These are phyloP conservation scores for Phyllostachys edulis DNA, from an alignment of 176 grass and related monocot genomes.

Conservation along the genomic window DNA sequence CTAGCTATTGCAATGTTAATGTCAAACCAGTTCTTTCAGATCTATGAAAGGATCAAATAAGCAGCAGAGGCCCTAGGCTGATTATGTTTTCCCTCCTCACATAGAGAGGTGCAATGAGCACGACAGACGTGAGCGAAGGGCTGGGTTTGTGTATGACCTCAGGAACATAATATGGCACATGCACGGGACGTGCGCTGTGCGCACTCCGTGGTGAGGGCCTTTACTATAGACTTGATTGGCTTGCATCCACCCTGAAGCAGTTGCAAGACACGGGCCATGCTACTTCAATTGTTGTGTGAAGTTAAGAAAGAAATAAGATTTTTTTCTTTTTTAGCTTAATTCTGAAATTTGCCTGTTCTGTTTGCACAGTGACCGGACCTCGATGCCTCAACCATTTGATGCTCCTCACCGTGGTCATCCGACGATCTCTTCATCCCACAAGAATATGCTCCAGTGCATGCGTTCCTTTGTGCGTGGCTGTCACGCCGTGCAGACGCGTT, in stretches of 20 bases:
- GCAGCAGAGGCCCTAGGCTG: background rate
- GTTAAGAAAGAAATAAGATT: too few species aligned
- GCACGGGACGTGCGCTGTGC: constrained; percentile 79
- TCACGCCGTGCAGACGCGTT: too few species aligned
- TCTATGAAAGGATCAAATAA: background rate
- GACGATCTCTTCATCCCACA: background rate
- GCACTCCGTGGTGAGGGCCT: constrained; percentile 80
- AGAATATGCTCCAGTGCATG: background rate
- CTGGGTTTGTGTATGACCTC: constrained; percentile 62
- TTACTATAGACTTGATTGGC: constrained; percentile 89
- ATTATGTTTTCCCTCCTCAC: background rate
- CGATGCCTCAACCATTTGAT: background rate
- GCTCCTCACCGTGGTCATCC: background rate
- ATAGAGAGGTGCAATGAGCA: constrained; percentile 83
- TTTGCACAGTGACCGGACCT: constrained; percentile 4
- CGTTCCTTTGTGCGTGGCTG: background rate
- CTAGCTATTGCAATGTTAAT: background rate
- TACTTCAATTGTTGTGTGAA: constrained; percentile 36
- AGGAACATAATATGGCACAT: constrained; percentile 81
- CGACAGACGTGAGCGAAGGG: constrained; percentile 65
- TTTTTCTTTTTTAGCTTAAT: background rate
- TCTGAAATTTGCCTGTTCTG: background rate
- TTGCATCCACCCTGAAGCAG: constrained; percentile 72
- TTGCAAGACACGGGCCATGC: constrained; percentile 58
- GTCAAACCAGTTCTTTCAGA: background rate